Evolutionary conservation across 164 flowering plant species (phyloP).

Genomic region (Chimonanthus salicifolius): DNA sequence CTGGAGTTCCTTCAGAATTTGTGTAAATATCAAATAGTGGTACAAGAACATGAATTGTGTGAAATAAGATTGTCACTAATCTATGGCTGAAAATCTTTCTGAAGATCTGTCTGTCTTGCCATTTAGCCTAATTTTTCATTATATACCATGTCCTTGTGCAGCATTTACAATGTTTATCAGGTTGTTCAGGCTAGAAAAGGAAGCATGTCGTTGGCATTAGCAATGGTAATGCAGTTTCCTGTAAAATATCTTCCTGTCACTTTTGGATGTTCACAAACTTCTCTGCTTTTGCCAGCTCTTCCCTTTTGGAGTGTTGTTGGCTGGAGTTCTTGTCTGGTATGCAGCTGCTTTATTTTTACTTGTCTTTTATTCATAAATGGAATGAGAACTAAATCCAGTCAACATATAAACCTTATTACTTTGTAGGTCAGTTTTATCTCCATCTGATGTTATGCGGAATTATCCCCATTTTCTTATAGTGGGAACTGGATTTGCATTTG

Average conservation of each 20-base stretch:
- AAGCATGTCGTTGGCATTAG: slow-evolving; percentile 77
- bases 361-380: not conserved
- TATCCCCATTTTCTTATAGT: slow-evolving; percentile 73
- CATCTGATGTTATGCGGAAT: slow-evolving; percentile 58
- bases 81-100: too few species aligned
- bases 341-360: not conserved
- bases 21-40: too few species aligned
- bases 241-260: not conserved
- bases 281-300: slow-evolving; percentile 56
- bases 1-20: too few species aligned
- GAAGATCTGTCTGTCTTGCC: too few species aligned
- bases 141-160: slow-evolving; percentile 22
- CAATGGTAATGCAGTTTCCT: slow-evolving; percentile 54
- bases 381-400: not conserved
- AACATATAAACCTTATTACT: slow-evolving; percentile 1
- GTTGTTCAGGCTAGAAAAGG: slow-evolving; percentile 86
- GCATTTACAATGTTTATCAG: slow-evolving; percentile 68
- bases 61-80: too few species aligned
- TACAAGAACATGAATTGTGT: too few species aligned
- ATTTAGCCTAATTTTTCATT: too few species aligned
- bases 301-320: slow-evolving; percentile 71
- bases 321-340: slow-evolving; percentile 79
- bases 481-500: slow-evolving; percentile 97
- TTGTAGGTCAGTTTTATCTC: slow-evolving; percentile 86
- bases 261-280: not conserved